Base-by-base conservation (phyloP, 2,329 filamentous ascomycete species). In the Verticillium tricorpus region DNA sequence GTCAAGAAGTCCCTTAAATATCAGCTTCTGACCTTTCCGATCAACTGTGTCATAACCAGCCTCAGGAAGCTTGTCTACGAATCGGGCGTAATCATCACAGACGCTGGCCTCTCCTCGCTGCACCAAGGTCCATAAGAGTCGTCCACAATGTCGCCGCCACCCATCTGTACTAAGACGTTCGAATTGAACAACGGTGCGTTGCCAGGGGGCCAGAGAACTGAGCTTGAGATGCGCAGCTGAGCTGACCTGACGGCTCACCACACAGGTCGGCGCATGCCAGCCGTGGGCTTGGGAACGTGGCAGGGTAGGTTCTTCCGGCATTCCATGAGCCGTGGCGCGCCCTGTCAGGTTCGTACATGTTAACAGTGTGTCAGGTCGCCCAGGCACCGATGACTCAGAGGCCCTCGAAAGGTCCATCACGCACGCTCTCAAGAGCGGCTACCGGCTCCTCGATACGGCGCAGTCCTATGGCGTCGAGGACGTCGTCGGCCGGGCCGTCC, bases 361-460 rank as follows among this genome's bases (percentile, higher is more conserved):
- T 50, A 14, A 59, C 45, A 14, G 11, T 9, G 15, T 7, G 32
- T n/a, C 22, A 68, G 66, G 66, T 14, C 45, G 25, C 5, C 32
- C 15, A 11, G 64, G 65, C 17, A 62, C 64, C 14, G 63, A 65
- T 14, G 68, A 68, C 45, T 59, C 63, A 17, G 61, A 67, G 55
- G 63, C 67, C 22, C 60, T 73, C 34, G 66, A 73, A 31, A 69
- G 68, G 65, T 71, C 72, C 40, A 71, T 76, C 59, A 62, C 68
- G 60, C 64, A 70, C 59, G 70, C 72, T 14, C 61, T 74, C 14
- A 64, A 70, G 40, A 58, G 59, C 15, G 72, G 72, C 25, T 74
- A 74, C 62, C 72, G 72, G 11, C 67, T 69, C 50, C 65, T 74
- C 58, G 72, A 74, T 61, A 73, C 70, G 11, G 69, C 70, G 1